Conservation (phyloP, 2,329 filamentous ascomycete species). For the Graphilbum ipis-grandicollis region DNA sequence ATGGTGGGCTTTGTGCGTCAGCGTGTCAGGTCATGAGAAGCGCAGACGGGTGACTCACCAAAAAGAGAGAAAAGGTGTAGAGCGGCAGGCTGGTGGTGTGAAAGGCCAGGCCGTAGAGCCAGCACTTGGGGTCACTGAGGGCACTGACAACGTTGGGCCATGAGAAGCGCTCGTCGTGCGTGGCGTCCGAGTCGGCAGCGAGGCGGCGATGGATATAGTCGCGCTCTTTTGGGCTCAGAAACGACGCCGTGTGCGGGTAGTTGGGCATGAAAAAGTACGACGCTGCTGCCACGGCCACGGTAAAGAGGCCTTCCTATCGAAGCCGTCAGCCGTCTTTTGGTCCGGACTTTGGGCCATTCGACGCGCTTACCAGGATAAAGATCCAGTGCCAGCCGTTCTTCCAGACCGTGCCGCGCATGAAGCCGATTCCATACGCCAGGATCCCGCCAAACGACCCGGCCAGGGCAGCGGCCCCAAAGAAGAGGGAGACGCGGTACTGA, state of each 20-base stretch:
- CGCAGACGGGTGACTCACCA: conserved; percentile 18
- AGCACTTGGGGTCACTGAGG: conserved; percentile 50
- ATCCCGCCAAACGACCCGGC: conserved; percentile 40
- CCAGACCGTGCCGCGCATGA: conserved; percentile 34
- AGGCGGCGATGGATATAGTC: conserved; percentile 44
- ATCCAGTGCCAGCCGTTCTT: conserved; percentile 39
- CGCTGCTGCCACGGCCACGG: conserved; percentile 29
- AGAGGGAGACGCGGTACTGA: conserved; percentile 36
- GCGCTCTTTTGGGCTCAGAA: conserved; percentile 36
- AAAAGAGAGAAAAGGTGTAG: conserved; percentile 37
- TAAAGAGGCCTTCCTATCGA: conserved; percentile 33
- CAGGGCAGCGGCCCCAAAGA: conserved; percentile 35
- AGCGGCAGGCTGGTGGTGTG: conserved; percentile 53
- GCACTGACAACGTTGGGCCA: conserved; percentile 50
- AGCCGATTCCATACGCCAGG: conserved; percentile 36
- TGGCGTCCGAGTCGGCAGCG: conserved; percentile 51
- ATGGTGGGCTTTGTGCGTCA: conserved; percentile 36
- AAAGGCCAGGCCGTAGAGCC: conserved; percentile 54
- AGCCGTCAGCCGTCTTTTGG: no score
- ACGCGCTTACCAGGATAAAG: conserved; percentile 36
- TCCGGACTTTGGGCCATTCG: no score
- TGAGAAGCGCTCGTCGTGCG: conserved; percentile 47
- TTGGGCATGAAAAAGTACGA: conserved; percentile 48
- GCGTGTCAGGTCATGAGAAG: no score
- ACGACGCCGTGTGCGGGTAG: conserved; percentile 41